Percentiles rank a stretch among this genome's conserved stretches.
Conservation (phyloP, 2,329 filamentous ascomycete species). For the Stachybotrys chartarum region DNA sequence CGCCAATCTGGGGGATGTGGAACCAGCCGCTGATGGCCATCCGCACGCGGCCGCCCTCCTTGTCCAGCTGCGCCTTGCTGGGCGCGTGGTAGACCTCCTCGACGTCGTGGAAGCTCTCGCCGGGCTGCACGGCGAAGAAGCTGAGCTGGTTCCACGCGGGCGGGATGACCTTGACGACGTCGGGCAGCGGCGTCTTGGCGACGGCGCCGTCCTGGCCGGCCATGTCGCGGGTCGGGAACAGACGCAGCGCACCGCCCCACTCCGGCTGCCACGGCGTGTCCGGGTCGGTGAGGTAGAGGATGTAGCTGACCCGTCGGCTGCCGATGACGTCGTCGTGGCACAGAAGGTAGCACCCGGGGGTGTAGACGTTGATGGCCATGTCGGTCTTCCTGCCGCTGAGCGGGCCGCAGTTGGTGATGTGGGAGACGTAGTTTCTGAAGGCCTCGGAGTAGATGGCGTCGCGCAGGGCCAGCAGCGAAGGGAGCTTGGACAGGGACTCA, state of each 20-base stretch:
- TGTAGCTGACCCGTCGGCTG: constrained; percentile 92
- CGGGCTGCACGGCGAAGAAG: constrained; percentile 96
- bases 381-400: constrained; percentile 92
- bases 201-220: constrained; percentile 59
- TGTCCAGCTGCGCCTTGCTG: constrained; percentile 51
- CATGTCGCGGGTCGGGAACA: constrained; percentile 67
- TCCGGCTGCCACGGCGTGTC: constrained; percentile 82
- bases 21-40: constrained; percentile 99
- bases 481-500: constrained; percentile 75
- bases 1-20: constrained; percentile 91
- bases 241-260: constrained; percentile 86
- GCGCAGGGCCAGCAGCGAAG: constrained; percentile 83
- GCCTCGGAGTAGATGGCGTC: constrained; percentile 87
- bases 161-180: constrained; percentile 75
- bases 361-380: constrained; percentile 99
- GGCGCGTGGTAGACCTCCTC: constrained; percentile 86
- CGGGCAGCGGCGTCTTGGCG: constrained; percentile 73
- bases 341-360: constrained; percentile 86
- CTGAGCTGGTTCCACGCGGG: constrained; percentile 96
- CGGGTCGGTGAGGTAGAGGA: constrained; percentile 89
- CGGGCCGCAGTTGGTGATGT: constrained; percentile 78
- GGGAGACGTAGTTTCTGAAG: constrained; percentile 83
- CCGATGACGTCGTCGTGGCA: constrained; percentile 99
- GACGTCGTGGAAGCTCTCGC: constrained; percentile 98
- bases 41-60: constrained; percentile 69